Conservation (phyloP, 805 yeast species). For the Starmerella apis region DNA sequence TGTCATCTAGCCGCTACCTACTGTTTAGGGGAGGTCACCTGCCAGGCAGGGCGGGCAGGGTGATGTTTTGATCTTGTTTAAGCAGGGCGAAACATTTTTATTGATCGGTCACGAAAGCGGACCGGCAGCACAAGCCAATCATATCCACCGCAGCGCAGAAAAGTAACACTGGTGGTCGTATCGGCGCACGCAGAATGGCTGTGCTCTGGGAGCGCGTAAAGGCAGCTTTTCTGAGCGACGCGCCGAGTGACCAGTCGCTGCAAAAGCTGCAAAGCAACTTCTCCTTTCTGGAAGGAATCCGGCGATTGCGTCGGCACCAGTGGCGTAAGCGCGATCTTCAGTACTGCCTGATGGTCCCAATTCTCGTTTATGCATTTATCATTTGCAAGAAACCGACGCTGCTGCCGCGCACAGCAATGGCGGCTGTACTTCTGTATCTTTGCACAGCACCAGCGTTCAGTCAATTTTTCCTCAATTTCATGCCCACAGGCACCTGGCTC, state of each 20-base stretch:
- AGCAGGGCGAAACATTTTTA: constrained; percentile 1
- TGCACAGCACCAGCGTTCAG: constrained; percentile 64
- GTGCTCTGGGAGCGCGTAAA: constrained; percentile 24
- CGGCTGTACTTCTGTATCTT: constrained; percentile 36
- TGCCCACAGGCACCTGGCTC: constrained; percentile 81
- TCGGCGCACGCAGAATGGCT: constrained; percentile 10
- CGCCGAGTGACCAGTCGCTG: constrained; percentile 31
- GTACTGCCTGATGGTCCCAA: constrained; percentile 43
- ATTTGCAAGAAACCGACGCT: constrained; percentile 31
- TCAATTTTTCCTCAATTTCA: constrained; percentile 72
- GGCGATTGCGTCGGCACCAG: constrained; percentile 28
- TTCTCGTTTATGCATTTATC: constrained; percentile 40
- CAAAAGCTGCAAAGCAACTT: constrained; percentile 30
- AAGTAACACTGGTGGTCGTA: neutral
- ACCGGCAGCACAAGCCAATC: neutral
- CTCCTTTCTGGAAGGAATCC: constrained; percentile 30
- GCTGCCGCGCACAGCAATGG: constrained; percentile 31
- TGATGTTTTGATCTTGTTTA: neutral
- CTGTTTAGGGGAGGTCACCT: constrained; percentile 6
- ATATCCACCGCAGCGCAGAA: constrained; percentile 1
- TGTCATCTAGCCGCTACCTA: constrained; percentile 6
- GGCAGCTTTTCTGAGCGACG: constrained; percentile 31
- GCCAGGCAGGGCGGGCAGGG: neutral
- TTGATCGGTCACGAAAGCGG: constrained; percentile 8
- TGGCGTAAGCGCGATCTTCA: constrained; percentile 38